Conservation (phyloP, 306 rosid genomes). For the Fragaria ananassa region DNA sequence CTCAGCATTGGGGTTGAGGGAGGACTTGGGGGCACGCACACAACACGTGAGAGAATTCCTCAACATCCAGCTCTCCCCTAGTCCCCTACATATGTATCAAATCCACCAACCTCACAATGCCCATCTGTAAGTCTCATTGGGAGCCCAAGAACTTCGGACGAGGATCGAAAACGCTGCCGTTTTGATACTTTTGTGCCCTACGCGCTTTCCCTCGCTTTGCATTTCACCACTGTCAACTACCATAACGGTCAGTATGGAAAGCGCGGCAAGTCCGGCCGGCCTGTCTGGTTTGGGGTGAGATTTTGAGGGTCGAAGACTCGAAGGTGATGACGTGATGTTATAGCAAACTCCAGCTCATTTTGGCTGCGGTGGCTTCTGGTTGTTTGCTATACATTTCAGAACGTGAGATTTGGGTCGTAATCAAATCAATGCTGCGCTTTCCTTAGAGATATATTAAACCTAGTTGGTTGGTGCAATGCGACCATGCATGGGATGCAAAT, state of each 20-base stretch:
- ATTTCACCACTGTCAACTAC: background rate
- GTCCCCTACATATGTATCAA: background rate
- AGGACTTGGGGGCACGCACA: background rate
- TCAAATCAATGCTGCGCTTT: background rate
- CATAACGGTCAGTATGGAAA: slow-evolving; percentile 6
- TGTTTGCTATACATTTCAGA: background rate
- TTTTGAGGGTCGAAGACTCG: background rate
- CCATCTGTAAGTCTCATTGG: slow-evolving; percentile 3
- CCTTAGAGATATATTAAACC: background rate
- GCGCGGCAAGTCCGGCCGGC: background rate
- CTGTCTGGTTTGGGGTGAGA: background rate
- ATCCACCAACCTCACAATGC: background rate
- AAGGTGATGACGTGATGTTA: background rate
- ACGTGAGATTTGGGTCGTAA: background rate
- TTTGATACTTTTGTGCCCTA: background rate
- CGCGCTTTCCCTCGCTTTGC: background rate
- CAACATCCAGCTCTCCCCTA: background rate
- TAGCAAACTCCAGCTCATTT: background rate
- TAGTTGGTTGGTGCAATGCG: background rate
- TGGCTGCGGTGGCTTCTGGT: background rate
- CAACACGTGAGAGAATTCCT: background rate
- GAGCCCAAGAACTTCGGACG: slow-evolving; percentile 9
- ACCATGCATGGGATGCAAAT: background rate
- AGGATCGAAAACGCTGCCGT: background rate
- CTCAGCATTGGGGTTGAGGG: background rate